Base-by-base conservation (phyloP, 768 basidiomycete genomes). In the Pholiota microspora region DNA sequence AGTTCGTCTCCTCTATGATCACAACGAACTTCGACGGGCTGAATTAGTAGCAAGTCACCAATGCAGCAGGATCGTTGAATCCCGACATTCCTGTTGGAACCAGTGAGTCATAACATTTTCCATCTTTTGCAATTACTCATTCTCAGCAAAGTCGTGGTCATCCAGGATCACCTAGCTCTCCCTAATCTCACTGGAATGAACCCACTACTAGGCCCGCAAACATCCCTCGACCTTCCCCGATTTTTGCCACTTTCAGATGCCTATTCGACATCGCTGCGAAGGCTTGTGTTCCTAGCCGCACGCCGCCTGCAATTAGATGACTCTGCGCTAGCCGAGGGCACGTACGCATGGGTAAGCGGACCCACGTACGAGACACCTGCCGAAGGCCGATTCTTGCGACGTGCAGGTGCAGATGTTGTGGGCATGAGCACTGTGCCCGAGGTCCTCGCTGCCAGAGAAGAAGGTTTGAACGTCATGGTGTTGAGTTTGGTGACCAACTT, bases 401-500 rank as follows among this genome's bases (percentile, higher is more conserved):
- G 72, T 7, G 84, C 82, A 0, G 93, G 93, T 2, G 93, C 88
- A 0, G 91, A 92, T 61, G 88, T 94, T n/a, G 93, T 94, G 1
- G 93, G 93, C 1, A 95, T 95, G 93, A 92, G 89, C 60, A 95
- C 94, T 0, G 82, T 94, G 13, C 93, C 92, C 0, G 93, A 95
- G 70, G 93, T 95, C 23, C 73, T 94, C 21, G 88, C 84, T 0
- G 93, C 88, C 7, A 71, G 83, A 45, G 85, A 92, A 64, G 88
- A 86, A 63, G 88, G 86, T 0, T 60, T 95, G 52, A 79, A 89
- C 51, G 83, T 89, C 49, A 75, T 89, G 70, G 92, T 89, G 3
- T 73, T 95, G 38, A 93, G 89, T 60, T 77, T 95, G 53, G 89
- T 93, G 24, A 94, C 92, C 24, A 95, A 95, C 71, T 77, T 79